Evolutionary conservation across 108 stramenopile genomes (phyloP).

Genomic region (Nitzschia sp.): DNA sequence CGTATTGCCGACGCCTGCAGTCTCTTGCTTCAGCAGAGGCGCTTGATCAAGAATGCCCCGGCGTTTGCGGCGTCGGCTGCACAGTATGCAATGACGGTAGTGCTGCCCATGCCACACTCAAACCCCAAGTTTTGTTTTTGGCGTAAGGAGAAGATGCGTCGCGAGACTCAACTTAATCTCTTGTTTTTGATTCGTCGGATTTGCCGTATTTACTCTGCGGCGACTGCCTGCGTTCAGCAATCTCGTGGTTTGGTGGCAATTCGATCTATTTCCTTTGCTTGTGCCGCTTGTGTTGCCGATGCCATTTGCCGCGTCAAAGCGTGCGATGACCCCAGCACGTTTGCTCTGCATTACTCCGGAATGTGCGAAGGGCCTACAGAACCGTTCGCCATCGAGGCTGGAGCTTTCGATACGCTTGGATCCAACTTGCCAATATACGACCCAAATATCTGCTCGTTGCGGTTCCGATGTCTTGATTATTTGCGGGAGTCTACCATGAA

Average conservation of each 20-base stretch:
- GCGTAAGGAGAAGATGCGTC: slow-evolving; percentile 87
- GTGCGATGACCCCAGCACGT: slow-evolving; percentile 92
- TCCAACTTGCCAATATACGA: slow-evolving; percentile 94
- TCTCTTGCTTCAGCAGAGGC: slow-evolving; percentile 93
- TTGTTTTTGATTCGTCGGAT: slow-evolving; percentile 88
- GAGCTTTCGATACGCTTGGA: slow-evolving; percentile 92
- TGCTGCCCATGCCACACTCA: slow-evolving; percentile 92
- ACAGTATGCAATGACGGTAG: slow-evolving; percentile 92
- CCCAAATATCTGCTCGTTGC: slow-evolving; percentile 80
- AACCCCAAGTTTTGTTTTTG: slow-evolving; percentile 94
- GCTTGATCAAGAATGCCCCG: slow-evolving; percentile 94
- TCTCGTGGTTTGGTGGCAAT: slow-evolving; percentile 96
- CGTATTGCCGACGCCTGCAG: slow-evolving; percentile 93
- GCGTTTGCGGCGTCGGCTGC: slow-evolving; percentile 94
- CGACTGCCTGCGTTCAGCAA: slow-evolving; percentile 92
- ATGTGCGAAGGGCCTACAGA: slow-evolving; percentile 92
- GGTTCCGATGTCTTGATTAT: slow-evolving; percentile 96
- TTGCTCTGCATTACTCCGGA: slow-evolving; percentile 96
- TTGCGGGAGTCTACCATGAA: slow-evolving; percentile 76
- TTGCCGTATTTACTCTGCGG: slow-evolving; percentile 87
- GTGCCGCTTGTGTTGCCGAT: slow-evolving; percentile 95
- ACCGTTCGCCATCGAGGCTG: slow-evolving; percentile 95
- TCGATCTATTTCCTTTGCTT: slow-evolving; percentile 94
- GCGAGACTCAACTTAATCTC: slow-evolving; percentile 90
- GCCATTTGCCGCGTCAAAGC: slow-evolving; percentile 93